Conservation (phyloP, 2,329 filamentous ascomycete species). For the Beauveria sp. region DNA sequence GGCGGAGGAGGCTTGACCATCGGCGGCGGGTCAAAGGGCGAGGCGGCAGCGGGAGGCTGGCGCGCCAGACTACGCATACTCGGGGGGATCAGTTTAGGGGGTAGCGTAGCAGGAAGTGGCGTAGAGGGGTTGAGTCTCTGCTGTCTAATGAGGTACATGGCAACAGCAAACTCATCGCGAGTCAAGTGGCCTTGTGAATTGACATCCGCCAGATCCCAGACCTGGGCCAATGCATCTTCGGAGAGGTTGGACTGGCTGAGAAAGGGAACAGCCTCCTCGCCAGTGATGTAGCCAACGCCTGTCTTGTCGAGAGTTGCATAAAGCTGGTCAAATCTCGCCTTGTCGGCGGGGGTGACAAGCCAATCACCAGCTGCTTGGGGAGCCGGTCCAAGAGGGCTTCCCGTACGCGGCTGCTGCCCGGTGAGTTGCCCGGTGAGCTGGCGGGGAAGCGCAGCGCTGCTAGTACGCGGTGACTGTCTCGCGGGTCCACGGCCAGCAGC, state of each 20-base stretch:
- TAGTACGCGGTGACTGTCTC: slow-evolving; percentile 44
- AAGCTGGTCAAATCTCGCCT: slow-evolving; percentile 78
- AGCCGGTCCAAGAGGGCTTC: slow-evolving; percentile 45
- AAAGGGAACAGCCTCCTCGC: slow-evolving; percentile 90
- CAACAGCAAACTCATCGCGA: slow-evolving; percentile 89
- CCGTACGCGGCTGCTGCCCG: slow-evolving; percentile 60
- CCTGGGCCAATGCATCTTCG: slow-evolving; percentile 83
- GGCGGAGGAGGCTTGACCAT: slow-evolving; percentile 30
- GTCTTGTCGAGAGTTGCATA: slow-evolving; percentile 78
- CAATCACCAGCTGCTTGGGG: slow-evolving; percentile 51
- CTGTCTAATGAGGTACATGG: slow-evolving; percentile 93
- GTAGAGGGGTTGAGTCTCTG: slow-evolving; percentile 63
- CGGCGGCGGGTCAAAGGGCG: slow-evolving; percentile 44
- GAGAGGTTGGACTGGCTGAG: slow-evolving; percentile 86
- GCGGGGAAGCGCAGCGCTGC: slow-evolving; percentile 64
- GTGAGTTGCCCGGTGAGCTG: slow-evolving; percentile 78
- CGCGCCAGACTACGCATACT: slow-evolving; percentile 63
- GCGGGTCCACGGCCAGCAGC: slow-evolving; percentile 58
- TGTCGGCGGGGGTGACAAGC: slow-evolving; percentile 77
- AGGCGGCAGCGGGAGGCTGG: slow-evolving; percentile 27
- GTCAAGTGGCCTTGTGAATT: slow-evolving; percentile 80
- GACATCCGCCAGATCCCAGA: slow-evolving; percentile 96
- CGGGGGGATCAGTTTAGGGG: slow-evolving; percentile 75
- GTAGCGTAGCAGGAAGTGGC: slow-evolving; percentile 67
- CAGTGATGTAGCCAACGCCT: slow-evolving; percentile 76